These are phyloP conservation scores for Aureobasidium lini DNA, from an alignment of 2,329 filamentous ascomycete species.

Conservation along the genomic window DNA sequence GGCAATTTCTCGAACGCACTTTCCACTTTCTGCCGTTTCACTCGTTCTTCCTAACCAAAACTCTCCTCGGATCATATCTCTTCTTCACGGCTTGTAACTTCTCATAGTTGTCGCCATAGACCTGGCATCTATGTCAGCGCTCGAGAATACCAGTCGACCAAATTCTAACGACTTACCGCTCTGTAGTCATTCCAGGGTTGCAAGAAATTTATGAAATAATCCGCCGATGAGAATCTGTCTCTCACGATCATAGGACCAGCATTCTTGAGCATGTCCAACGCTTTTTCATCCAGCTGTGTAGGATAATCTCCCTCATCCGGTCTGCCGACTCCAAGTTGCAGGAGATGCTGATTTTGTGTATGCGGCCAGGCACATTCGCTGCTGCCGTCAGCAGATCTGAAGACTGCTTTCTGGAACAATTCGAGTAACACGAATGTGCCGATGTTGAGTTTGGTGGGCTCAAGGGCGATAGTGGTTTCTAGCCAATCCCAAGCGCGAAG, in stretches of 20 bases:
- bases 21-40: background rate
- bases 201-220: constrained; percentile 3
- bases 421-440: constrained; percentile 5
- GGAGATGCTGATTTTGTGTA: background rate
- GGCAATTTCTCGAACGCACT: background rate
- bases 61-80: background rate
- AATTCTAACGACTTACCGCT: background rate
- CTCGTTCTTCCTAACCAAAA: background rate
- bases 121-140: background rate
- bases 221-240: background rate
- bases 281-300: background rate
- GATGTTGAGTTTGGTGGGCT: background rate
- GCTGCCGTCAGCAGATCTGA: background rate
- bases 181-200: constrained; percentile 1
- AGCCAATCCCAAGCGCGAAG: constrained; percentile 8
- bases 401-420: background rate
- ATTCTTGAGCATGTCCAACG: background rate
- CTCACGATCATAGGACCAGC: constrained; percentile 1
- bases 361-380: constrained; percentile 6
- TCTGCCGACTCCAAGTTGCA: background rate
- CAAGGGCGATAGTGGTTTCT: background rate
- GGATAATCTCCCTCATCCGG: background rate
- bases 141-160: background rate
- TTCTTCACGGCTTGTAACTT: background rate
- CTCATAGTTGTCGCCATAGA: background rate